Evolutionary conservation across 257 asterid genomes (phyloP).

Genomic region (Rauvolfia tetraphylla): DNA sequence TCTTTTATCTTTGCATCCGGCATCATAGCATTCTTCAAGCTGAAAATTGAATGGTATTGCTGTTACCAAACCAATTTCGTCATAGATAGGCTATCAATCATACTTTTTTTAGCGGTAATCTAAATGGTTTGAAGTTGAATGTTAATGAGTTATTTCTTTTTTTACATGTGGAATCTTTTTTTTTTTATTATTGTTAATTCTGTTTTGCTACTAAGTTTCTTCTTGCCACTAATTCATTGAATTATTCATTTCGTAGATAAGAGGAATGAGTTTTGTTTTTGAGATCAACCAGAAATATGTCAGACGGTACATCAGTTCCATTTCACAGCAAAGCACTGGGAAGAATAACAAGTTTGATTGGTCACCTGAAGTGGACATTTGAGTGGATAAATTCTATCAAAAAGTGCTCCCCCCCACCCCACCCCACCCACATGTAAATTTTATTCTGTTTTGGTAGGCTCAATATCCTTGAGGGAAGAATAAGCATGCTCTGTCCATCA

Average conservation of each 20-base stretch:
- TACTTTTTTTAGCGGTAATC: not conserved
- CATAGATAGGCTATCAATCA: not conserved
- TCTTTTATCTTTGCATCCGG: not conserved
- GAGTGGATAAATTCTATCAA: constrained; percentile 13
- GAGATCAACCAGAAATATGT: constrained; percentile 61
- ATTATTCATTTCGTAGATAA: constrained; percentile 44
- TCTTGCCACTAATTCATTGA: constrained; percentile 1
- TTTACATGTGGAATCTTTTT: not conserved
- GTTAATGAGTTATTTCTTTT: no score
- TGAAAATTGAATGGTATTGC: not conserved
- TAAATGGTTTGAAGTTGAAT: not conserved
- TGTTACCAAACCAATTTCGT: not conserved
- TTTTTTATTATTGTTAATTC: not conserved
- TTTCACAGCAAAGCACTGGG: constrained; percentile 31
- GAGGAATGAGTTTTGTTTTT: constrained; percentile 71
- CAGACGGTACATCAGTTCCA: constrained; percentile 43
- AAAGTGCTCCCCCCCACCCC: constrained; percentile 17
- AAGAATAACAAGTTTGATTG: constrained; percentile 39
- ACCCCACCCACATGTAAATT: constrained; percentile 14
- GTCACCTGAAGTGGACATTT: constrained; percentile 33
- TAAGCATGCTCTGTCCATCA: not conserved
- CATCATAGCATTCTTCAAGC: not conserved
- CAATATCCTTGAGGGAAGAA: not conserved
- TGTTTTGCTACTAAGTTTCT: not conserved
- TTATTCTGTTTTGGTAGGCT: not conserved